phyloP scores from a whole-genome alignment of 257 asterid genomes.

The Gynochthodes officinalis region DNA sequence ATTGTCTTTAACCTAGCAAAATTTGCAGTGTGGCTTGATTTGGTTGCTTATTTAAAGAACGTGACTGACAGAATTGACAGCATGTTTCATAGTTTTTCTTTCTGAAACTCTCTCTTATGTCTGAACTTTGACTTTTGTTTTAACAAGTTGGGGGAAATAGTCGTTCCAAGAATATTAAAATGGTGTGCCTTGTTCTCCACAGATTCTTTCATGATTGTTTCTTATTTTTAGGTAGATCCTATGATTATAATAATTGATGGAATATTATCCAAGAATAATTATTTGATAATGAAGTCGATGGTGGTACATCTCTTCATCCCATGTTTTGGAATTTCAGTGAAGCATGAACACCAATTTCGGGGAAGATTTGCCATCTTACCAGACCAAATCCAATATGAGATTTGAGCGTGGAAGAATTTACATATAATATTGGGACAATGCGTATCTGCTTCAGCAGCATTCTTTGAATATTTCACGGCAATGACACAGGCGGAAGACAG shows the following conservation, averaged over 20 bases:
- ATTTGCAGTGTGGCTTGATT: constrained; percentile 9
- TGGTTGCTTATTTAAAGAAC: constrained; percentile 25
- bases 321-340: constrained; percentile 24
- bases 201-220: constrained; percentile 36
- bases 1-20: constrained; percentile 14
- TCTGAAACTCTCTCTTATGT: background rate
- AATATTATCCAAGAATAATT: constrained; percentile 25
- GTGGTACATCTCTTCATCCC: constrained; percentile 12
- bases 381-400: constrained; percentile 39
- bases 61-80: constrained; percentile 25
- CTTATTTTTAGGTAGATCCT: constrained; percentile 42
- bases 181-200: constrained; percentile 19
- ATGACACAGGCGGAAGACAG: background rate
- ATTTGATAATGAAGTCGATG: constrained; percentile 25
- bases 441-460: constrained; percentile 12
- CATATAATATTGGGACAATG: too few relatives aligned
- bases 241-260: constrained; percentile 16
- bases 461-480: constrained; percentile 7
- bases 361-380: constrained; percentile 25
- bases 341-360: constrained; percentile 38
- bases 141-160: constrained; percentile 10
- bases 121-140: constrained; percentile 13
- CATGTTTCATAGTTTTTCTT: constrained; percentile 24
- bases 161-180: constrained; percentile 22
- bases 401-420: constrained; percentile 40